Conservation (phyloP, 1,284 basidiomycete species). For the Stereum hirsutum region DNA sequence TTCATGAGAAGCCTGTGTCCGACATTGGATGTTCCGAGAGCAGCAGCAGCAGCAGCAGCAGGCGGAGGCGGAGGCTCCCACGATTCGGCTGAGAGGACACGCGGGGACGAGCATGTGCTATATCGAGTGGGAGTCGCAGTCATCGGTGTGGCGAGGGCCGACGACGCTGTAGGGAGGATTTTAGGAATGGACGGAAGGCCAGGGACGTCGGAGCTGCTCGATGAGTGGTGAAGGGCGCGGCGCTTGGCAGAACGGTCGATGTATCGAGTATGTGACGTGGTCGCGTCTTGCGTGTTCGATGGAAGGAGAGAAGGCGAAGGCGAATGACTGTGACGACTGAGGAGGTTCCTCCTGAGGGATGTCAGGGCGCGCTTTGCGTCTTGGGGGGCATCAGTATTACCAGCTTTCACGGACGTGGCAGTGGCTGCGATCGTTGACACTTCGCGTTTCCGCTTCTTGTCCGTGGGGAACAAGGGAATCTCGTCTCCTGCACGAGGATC, state of each 20-base stretch:
- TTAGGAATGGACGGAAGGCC: conserved; percentile 1
- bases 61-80: too few relatives aligned
- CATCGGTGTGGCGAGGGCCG: background rate
- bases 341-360: conserved; percentile 49
- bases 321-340: conserved; percentile 34
- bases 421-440: too few relatives aligned
- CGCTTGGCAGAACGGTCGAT: conserved; percentile 62
- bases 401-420: conserved; percentile 24
- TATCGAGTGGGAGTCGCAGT: conserved; percentile 4
- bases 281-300: background rate
- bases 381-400: conserved; percentile 18
- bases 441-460: conserved; percentile 22
- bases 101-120: too few relatives aligned
- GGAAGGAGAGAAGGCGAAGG: conserved; percentile 6
- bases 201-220: conserved; percentile 37
- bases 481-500: conserved; percentile 35
- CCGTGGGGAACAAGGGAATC: conserved; percentile 47
- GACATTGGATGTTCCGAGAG: conserved; percentile 48
- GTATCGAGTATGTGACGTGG: conserved; percentile 24
- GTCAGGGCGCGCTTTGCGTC: conserved; percentile 54
- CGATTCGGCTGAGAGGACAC: too few relatives aligned
- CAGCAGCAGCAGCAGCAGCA: conserved; percentile 30
- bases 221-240: conserved; percentile 43
- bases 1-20: conserved; percentile 58
- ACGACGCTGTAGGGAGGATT: conserved; percentile 5